Conservation (phyloP, 1,139 yeast species). For the Scheffersomyces quercinus region DNA sequence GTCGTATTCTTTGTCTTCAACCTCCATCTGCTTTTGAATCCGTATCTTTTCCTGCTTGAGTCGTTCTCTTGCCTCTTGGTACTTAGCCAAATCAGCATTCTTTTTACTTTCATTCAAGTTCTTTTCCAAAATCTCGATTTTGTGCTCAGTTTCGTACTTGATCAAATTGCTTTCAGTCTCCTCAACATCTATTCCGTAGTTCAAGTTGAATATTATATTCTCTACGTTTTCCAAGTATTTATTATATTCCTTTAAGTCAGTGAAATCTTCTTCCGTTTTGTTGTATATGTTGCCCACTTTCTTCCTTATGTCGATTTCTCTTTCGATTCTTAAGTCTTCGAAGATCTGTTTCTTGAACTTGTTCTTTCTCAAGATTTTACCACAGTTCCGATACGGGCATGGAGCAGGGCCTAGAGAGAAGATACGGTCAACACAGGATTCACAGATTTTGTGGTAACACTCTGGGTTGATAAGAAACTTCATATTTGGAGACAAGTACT, state of each 20-base stretch:
- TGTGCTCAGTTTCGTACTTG: conserved; percentile 75
- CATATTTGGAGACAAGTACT: conserved; percentile 92
- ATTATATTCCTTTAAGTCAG: conserved; percentile 59
- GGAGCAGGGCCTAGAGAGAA: conserved; percentile 95
- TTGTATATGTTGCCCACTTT: conserved; percentile 78
- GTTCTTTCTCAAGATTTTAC: conserved; percentile 81
- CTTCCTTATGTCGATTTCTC: conserved; percentile 87
- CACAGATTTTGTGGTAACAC: conserved; percentile 97
- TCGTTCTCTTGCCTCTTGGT: conserved; percentile 55
- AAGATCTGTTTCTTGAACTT: conserved; percentile 89
- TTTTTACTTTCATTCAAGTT: conserved; percentile 64
- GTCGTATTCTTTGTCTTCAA: conserved; percentile 61
- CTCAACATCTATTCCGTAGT: conserved; percentile 68
- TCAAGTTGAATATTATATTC: conserved; percentile 73
- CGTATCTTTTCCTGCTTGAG: conserved; percentile 60
- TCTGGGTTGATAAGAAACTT: conserved; percentile 91
- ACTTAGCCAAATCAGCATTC: conserved; percentile 66
- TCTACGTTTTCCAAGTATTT: conserved; percentile 83
- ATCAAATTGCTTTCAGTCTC: conserved; percentile 68
- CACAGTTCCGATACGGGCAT: conserved; percentile 93
- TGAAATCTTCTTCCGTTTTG: conserved; percentile 76
- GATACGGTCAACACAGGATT: conserved; percentile 92
- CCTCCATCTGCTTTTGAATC: conserved; percentile 67
- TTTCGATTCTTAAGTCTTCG: conserved; percentile 85
- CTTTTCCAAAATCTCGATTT: conserved; percentile 67